Conservation (phyloP, 2,329 filamentous ascomycete species). For the Westerdykella ornata region DNA sequence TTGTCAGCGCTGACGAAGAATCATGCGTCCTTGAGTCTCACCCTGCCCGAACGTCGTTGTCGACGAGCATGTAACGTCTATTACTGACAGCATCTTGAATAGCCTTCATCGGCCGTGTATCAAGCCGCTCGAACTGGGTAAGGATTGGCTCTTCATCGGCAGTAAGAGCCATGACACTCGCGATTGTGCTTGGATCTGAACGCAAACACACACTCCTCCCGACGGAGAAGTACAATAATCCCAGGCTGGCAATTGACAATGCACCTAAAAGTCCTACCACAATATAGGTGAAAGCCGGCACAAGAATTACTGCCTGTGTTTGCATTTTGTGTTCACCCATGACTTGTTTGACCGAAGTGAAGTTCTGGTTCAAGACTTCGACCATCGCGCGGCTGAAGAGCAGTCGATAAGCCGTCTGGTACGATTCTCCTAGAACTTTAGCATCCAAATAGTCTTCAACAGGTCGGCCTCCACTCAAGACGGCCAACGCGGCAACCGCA, state of each 20-base stretch:
- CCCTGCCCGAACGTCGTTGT: conserved; percentile 4
- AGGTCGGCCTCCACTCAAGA: conserved; percentile 22
- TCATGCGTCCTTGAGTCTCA: conserved; percentile 4
- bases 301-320: conserved; percentile 34
- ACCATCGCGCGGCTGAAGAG: conserved; percentile 37
- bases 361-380: conserved; percentile 19
- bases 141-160: conserved; percentile 22
- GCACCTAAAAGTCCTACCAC: conserved; percentile 31
- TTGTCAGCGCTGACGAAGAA: neutral
- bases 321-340: conserved; percentile 15
- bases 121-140: conserved; percentile 15
- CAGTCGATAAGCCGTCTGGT: conserved; percentile 39
- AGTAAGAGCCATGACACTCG: conserved; percentile 31
- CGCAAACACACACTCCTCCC: conserved; percentile 15
- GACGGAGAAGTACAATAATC: conserved; percentile 19
- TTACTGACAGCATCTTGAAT: conserved; percentile 9
- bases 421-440: conserved; percentile 26
- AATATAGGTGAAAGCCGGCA: conserved; percentile 35
- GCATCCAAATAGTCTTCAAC: conserved; percentile 34
- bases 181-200: conserved; percentile 34
- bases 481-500: conserved; percentile 30
- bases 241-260: conserved; percentile 16
- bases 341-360: conserved; percentile 3
- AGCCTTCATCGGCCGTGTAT: conserved; percentile 16
- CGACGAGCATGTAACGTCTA: conserved; percentile 15